Base-by-base conservation (phyloP, 495 filamentous ascomycete genomes). In the Podospora pseudopauciseta region DNA sequence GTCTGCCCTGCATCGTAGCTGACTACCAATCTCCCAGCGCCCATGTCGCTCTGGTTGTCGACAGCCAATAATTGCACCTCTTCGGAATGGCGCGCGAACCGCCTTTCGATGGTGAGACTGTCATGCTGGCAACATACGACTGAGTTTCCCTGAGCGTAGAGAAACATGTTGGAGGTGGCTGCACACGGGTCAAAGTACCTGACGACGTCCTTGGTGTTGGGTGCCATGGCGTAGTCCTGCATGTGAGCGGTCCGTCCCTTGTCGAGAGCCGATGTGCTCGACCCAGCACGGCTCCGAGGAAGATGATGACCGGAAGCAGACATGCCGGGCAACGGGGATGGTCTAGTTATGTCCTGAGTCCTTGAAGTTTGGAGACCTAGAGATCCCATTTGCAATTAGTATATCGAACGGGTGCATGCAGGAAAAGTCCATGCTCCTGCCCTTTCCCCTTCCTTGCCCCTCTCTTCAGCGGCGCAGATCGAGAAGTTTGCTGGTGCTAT, bases 1-100 rank as follows among this genome's bases (percentile, higher is more conserved):
- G 92, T 97, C 79, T 92, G 91, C 30, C 92, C 91, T 32, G 85
- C 86, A 84, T 99, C 95, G 71, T 97, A 96, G 80, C 93, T 97
- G 61, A 97, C 91, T 9, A 96, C 93, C 68, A 96, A 80, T 70
- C 93, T 82, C 15, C 94, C 94, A 0, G 90, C 88, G 49, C 93
- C 93, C 63, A 89, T 84, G 67, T 97, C 94, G 78, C 93, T 98
- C 65, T 91, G 88, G 80, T 95, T 98, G 77, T 99, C 95, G 63
- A 93, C 92, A 26, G 91, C 89, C 28, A 99, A 86, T 70, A 96
- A 86, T 30, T 87, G 81, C 18, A 99, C 88, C 67, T 94, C 88
- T 63, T 97, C 92, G 57, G 87, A 85, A 79, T 99, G 95, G 65
- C 87, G 86, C 19, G 91, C 87, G 77, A 98, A 99, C 4, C 91